A percentile compares a stretch with the other conserved stretches of the same genome.
phyloP scores from a whole-genome alignment of 768 basidiomycete genomes.

The Sarcomyxa edulis region DNA sequence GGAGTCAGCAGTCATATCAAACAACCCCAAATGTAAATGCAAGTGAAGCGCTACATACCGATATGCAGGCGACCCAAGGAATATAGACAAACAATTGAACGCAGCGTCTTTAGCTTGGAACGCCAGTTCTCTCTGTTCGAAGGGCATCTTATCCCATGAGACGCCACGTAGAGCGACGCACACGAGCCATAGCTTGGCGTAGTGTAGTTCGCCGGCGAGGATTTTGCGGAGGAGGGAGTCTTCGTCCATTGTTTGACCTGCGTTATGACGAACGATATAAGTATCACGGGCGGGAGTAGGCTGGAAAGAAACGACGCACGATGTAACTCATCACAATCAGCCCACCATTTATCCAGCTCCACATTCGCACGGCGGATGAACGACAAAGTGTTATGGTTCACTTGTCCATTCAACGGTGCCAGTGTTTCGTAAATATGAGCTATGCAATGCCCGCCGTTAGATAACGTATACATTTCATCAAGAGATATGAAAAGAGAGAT shows the following conservation, averaged over 20 bases:
- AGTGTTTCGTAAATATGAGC: slow-evolving; percentile 93
- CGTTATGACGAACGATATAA: background rate
- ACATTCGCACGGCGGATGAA: slow-evolving; percentile 85
- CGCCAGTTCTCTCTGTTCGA: slow-evolving; percentile 90
- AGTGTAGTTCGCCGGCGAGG: slow-evolving; percentile 82
- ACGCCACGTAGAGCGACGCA: slow-evolving; percentile 90
- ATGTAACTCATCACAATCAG: slow-evolving; percentile 83
- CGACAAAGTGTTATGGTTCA: slow-evolving; percentile 78
- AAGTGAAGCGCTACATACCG: slow-evolving; percentile 41
- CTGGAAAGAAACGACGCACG: slow-evolving; percentile 33
- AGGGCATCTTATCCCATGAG: slow-evolving; percentile 95
- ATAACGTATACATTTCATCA: slow-evolving; percentile 4
- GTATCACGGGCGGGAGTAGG: background rate
- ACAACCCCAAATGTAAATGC: background rate
- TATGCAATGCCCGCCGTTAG: slow-evolving; percentile 30
- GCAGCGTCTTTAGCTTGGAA: slow-evolving; percentile 96
- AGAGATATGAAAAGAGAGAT: too few species aligned
- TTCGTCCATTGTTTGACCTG: slow-evolving; percentile 79
- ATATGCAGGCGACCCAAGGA: slow-evolving; percentile 76
- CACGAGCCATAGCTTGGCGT: slow-evolving; percentile 92
- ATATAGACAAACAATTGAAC: slow-evolving; percentile 77
- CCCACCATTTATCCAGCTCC: slow-evolving; percentile 89
- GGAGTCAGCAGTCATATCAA: slow-evolving; percentile 5
- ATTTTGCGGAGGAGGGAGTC: slow-evolving; percentile 84
- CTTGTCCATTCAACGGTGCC: slow-evolving; percentile 78